Conservation (phyloP, 306 rosid species). For the Dicorynia guianensis region DNA sequence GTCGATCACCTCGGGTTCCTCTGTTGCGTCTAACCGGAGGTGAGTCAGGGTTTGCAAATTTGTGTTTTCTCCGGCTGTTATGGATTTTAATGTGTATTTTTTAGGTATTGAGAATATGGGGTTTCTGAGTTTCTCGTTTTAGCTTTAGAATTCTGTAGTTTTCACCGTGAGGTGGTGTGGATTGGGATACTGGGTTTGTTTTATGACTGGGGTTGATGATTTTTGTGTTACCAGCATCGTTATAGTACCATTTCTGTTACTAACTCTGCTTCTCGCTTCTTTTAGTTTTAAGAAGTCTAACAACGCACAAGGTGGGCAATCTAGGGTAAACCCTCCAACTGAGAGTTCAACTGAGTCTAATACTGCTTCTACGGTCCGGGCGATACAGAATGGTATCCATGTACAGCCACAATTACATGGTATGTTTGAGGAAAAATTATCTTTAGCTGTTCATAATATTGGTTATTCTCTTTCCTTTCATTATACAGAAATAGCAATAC, state of each 20-base stretch:
- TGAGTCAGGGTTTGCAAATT: conserved; percentile 45
- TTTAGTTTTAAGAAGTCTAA: conserved; percentile 73
- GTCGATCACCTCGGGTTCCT: conserved; percentile 24
- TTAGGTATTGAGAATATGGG: conserved; percentile 4
- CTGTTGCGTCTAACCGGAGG: conserved; percentile 64
- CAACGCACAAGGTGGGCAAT: conserved; percentile 91
- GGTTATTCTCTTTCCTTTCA: not conserved
- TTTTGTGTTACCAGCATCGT: not conserved
- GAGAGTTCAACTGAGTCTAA: conserved; percentile 62
- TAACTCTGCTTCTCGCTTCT: conserved; percentile 42
- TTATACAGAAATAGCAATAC: too few relatives aligned
- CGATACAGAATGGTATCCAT: conserved; percentile 71
- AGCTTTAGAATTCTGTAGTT: not conserved
- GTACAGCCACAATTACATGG: conserved; percentile 66
- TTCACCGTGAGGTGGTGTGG: not conserved
- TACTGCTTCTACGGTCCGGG: conserved; percentile 58
- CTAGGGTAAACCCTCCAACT: conserved; percentile 65
- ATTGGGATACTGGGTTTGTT: not conserved
- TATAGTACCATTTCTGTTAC: not conserved
- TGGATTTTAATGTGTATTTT: not conserved
- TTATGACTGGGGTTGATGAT: conserved; percentile 1
- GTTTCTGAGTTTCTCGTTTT: conserved; percentile 3
- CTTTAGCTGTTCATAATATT: not conserved
- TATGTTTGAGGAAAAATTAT: conserved; percentile 35
- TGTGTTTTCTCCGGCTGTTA: not conserved